Conservation (phyloP, 2,329 filamentous ascomycete genomes). For the Calonectria crousiana region DNA sequence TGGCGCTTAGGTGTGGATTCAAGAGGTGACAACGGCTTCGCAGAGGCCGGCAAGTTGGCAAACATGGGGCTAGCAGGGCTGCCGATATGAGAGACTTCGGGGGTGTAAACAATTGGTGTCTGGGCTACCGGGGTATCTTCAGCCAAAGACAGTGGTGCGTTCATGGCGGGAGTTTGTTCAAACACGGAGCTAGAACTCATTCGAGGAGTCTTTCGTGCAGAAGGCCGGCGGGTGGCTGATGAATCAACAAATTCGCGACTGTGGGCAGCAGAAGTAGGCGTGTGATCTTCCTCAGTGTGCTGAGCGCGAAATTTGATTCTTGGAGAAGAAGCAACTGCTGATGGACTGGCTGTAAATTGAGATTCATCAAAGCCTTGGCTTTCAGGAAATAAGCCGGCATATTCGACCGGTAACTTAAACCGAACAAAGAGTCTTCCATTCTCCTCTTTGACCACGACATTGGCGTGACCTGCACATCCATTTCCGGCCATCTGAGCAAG, state of each 20-base stretch:
- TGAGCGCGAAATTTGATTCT: conserved; percentile 30
- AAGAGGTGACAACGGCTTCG: conserved; percentile 11
- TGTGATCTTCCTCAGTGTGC: neutral
- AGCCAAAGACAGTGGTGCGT: neutral
- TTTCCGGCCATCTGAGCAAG: conserved; percentile 45
- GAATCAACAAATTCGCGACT: neutral
- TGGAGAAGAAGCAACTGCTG: conserved; percentile 40
- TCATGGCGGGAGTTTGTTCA: conserved; percentile 17
- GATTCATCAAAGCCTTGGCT: conserved; percentile 46
- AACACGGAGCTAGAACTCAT: neutral
- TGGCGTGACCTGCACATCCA: conserved; percentile 46
- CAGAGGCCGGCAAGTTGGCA: neutral
- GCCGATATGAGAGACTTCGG: neutral
- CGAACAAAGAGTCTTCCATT: conserved; percentile 50
- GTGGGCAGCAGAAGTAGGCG: neutral
- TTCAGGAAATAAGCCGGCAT: conserved; percentile 46
- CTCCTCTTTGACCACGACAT: conserved; percentile 45
- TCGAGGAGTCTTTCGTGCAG: conserved; percentile 1
- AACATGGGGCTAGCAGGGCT: neutral
- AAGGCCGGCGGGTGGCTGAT: neutral
- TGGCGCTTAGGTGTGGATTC: neutral
- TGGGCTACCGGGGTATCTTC: neutral
- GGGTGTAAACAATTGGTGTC: neutral
- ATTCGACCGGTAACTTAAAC: conserved; percentile 53
- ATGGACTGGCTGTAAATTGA: conserved; percentile 38